Percentiles rank a stretch among this genome's conserved stretches.
These are phyloP conservation scores for Ophiocordyceps camponoti-rufipedis DNA, from an alignment of 2,329 filamentous ascomycete genomes.

Conservation along the genomic window DNA sequence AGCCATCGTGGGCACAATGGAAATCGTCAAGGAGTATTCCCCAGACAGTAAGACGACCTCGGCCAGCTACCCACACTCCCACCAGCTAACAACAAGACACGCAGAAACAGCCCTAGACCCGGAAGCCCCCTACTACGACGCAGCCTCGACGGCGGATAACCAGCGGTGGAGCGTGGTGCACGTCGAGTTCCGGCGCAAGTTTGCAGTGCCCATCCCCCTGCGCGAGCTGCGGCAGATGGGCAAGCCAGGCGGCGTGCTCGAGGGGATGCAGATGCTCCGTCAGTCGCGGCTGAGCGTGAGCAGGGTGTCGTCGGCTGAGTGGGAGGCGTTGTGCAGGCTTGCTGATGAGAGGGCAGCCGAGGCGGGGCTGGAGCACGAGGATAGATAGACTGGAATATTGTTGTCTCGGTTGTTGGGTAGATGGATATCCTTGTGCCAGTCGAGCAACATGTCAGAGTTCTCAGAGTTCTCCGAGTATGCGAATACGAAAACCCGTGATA, in stretches of 20 bases:
- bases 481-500: too few relatives aligned
- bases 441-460: too few relatives aligned
- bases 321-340: slow-evolving; percentile 40
- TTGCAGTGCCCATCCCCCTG: slow-evolving; percentile 50
- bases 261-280: slow-evolving; percentile 68
- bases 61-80: background rate
- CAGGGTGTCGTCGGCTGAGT: slow-evolving; percentile 45
- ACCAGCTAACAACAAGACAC: background rate
- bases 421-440: too few relatives aligned
- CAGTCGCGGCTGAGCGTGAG: slow-evolving; percentile 70
- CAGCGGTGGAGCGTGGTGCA: slow-evolving; percentile 72
- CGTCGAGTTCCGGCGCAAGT: slow-evolving; percentile 73
- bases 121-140: slow-evolving; percentile 58
- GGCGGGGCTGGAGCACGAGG: slow-evolving; percentile 19
- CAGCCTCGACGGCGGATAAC: slow-evolving; percentile 40
- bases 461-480: too few relatives aligned
- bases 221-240: slow-evolving; percentile 51
- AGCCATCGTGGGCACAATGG: slow-evolving; percentile 75
- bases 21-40: slow-evolving; percentile 69
- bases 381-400: background rate
- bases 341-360: slow-evolving; percentile 24
- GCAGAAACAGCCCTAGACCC: slow-evolving; percentile 15
- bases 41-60: slow-evolving; percentile 44
- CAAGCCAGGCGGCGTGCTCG: slow-evolving; percentile 35
- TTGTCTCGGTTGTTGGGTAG: too few relatives aligned